Base-by-base conservation (phyloP, 257 asterid species). In the Nicotiana benthamiana region DNA sequence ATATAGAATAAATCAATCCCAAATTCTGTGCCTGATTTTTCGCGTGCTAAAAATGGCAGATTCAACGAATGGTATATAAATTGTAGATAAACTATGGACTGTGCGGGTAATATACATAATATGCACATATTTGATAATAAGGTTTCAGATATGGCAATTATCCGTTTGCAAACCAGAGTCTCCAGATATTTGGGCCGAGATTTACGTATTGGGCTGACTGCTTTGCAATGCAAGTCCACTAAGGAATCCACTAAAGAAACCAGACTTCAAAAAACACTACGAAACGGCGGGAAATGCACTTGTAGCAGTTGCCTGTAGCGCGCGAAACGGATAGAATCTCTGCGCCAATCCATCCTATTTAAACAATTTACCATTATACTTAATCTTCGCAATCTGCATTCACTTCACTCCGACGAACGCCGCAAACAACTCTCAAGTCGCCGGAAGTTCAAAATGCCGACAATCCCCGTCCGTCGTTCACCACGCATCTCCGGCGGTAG, bases 361-460 rank as follows among this genome's bases (percentile, higher is more conserved):
- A 79, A 43, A 65, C 20, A 48, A 51, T 12, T 7, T 16, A 34
- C 57, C 34, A 24, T 36, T 79, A 9, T n/a, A 30, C 18, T 16
- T 75, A 53, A 75, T 28, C 43, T 13, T 24, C 43, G 1, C 4
- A 57, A 28, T 18, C 15, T 6, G 8, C 67, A 52, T 3, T 32
- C 11, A 13, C 43, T 28, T 46, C 17, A 13, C 17, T 64, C 77
- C 46, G 53, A 18, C 75, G 0, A 67, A 67, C 30, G 22, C 77
- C 2, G 5, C 56, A n/a, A 43, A n/a, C 13, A 22, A 34, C 8
- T 17, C 3, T 64, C 34, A 27, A 9, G 28, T n/a, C 48, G 15
- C 3, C 82, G 63, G 30, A 30, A 28, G 28, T 12, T 61, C 40
- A 80, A 24, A 82, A 92, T 92, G 98, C 92, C 97, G 76, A 80